Conservation (phyloP, 1,139 yeast species). For the Arxiozyma slooffiae region DNA sequence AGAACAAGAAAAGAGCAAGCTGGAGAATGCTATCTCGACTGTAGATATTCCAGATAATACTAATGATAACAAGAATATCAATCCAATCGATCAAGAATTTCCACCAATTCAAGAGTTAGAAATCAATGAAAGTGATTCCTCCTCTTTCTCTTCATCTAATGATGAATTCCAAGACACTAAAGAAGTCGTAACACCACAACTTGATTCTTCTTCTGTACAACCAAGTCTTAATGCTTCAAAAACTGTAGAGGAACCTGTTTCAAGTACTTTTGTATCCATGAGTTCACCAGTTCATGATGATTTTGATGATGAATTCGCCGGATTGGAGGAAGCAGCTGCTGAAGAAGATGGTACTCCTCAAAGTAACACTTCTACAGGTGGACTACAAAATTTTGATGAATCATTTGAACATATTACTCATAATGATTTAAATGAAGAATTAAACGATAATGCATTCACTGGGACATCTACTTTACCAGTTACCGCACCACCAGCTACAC, state of each 20-base stretch:
- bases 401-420: constrained; percentile 23
- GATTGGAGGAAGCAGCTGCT: constrained; percentile 40
- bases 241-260: constrained; percentile 1
- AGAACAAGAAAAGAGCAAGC: background rate
- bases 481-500: constrained; percentile 7
- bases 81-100: constrained; percentile 41
- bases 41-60: constrained; percentile 7
- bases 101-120: constrained; percentile 65
- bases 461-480: constrained; percentile 14
- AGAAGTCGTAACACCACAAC: constrained; percentile 11
- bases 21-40: constrained; percentile 7
- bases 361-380: background rate
- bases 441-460: constrained; percentile 34
- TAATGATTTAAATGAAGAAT: constrained; percentile 26
- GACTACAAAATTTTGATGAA: constrained; percentile 8
- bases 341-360: constrained; percentile 35
- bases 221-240: constrained; percentile 1
- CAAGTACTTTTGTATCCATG: background rate
- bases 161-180: constrained; percentile 16
- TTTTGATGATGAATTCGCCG: constrained; percentile 43
- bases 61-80: constrained; percentile 5
- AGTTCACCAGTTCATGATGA: constrained; percentile 14
- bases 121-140: constrained; percentile 50
- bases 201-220: constrained; percentile 2
- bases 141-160: constrained; percentile 18